Evolutionary conservation across 805 yeast genomes (phyloP).

Genomic region (Ogataea degrootiae): DNA sequence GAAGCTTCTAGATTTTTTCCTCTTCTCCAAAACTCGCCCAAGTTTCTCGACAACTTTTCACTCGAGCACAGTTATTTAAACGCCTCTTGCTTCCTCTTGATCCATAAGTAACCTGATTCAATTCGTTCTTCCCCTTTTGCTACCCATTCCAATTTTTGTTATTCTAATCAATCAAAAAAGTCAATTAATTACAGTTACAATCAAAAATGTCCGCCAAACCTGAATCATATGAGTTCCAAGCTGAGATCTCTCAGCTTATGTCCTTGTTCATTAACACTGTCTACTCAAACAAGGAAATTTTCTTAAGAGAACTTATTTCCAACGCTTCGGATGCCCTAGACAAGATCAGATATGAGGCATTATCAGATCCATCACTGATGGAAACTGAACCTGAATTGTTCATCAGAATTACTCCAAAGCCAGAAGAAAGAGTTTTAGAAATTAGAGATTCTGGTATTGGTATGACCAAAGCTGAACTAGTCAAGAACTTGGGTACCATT

Average conservation of each 20-base stretch:
- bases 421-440: conserved; percentile 90
- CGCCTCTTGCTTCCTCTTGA: too few species aligned
- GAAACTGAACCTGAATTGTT: conserved; percentile 95
- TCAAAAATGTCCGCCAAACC: conserved; percentile 33
- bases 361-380: conserved; percentile 85
- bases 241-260: conserved; percentile 99
- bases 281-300: conserved; percentile 98
- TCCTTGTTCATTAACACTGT: conserved; percentile 99
- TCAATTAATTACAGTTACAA: neutral
- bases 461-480: conserved; percentile 99
- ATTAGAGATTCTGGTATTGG: conserved; percentile 99
- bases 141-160: too few species aligned
- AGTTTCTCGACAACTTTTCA: neutral
- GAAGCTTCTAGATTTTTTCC: neutral
- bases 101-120: too few species aligned
- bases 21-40: neutral
- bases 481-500: conserved; percentile 98
- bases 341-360: conserved; percentile 95
- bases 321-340: conserved; percentile 99
- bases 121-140: too few species aligned
- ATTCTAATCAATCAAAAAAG: too few species aligned
- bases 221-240: conserved; percentile 96
- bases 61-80: too few species aligned
- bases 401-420: conserved; percentile 95
- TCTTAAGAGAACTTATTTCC: conserved; percentile 97